Evolutionary conservation across 2,329 filamentous ascomycete genomes (phyloP).

Genomic region (Monosporascus sp.): DNA sequence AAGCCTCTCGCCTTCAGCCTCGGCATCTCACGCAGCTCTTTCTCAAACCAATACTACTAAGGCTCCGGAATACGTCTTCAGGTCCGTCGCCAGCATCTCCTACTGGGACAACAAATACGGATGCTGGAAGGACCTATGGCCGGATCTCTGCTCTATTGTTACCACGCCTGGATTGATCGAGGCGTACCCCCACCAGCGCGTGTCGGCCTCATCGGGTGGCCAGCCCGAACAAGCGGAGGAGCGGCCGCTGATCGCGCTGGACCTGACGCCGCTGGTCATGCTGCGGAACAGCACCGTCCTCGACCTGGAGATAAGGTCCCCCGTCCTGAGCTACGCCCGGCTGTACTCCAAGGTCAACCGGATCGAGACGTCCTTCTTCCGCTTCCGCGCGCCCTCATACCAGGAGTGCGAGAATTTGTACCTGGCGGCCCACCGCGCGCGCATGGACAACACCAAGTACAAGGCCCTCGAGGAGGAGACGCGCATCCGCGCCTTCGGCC

Average conservation of each 20-base stretch:
- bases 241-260: slow-evolving; percentile 60
- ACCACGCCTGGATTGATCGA: slow-evolving; percentile 57
- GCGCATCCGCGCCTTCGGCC: slow-evolving; percentile 68
- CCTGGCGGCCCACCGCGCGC: slow-evolving; percentile 77
- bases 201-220: slow-evolving; percentile 30
- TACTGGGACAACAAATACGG: slow-evolving; percentile 59
- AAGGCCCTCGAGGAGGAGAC: slow-evolving; percentile 62
- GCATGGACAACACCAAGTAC: slow-evolving; percentile 90
- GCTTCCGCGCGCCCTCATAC: slow-evolving; percentile 76
- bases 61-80: slow-evolving; percentile 38
- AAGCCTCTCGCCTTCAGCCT: slow-evolving; percentile 74
- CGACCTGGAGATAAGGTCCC: slow-evolving; percentile 90
- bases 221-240: slow-evolving; percentile 28
- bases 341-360: slow-evolving; percentile 63
- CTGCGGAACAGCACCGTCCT: slow-evolving; percentile 86
- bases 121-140: slow-evolving; percentile 54
- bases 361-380: slow-evolving; percentile 69
- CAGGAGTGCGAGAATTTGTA: slow-evolving; percentile 81
- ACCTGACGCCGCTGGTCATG: slow-evolving; percentile 86
- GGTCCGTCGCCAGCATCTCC: slow-evolving; percentile 52
- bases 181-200: slow-evolving; percentile 41
- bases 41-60: slow-evolving; percentile 58
- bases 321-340: slow-evolving; percentile 55
- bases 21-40: slow-evolving; percentile 64
- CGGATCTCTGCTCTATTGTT: slow-evolving; percentile 48